phyloP scores from a whole-genome alignment of 2,329 filamentous ascomycete species.

The Ascochyta fabae region DNA sequence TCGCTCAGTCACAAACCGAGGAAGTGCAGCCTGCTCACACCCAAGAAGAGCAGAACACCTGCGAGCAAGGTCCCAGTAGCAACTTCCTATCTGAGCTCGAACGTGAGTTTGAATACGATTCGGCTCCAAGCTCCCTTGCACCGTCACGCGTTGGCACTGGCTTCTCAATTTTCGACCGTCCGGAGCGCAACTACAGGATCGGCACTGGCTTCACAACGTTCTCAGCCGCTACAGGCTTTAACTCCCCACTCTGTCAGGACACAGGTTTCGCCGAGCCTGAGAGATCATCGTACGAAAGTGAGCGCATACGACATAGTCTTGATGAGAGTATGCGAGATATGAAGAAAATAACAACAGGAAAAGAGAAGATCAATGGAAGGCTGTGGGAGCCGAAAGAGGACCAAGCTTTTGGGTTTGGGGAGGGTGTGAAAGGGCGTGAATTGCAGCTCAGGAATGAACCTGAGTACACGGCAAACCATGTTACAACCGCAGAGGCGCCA shows the following conservation, averaged over 20 bases:
- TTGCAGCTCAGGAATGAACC: slow-evolving; percentile 17
- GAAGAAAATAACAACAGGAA: slow-evolving; percentile 17
- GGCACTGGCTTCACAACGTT: slow-evolving; percentile 31
- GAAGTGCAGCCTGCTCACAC: slow-evolving; percentile 11
- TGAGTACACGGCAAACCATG: neutral
- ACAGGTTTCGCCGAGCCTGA: slow-evolving; percentile 41
- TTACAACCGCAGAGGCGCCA: neutral
- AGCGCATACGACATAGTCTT: slow-evolving; percentile 34
- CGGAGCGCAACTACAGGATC: slow-evolving; percentile 20
- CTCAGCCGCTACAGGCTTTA: slow-evolving; percentile 32
- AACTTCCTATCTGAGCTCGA: slow-evolving; percentile 39
- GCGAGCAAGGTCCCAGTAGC: slow-evolving; percentile 28
- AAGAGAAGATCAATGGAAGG: slow-evolving; percentile 30
- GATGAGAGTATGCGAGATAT: slow-evolving; percentile 32
- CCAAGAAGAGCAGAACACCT: slow-evolving; percentile 15
- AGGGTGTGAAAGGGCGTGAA: slow-evolving; percentile 23
- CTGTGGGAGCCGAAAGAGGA: slow-evolving; percentile 38
- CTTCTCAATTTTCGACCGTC: slow-evolving; percentile 35
- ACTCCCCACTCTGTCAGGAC: slow-evolving; percentile 44
- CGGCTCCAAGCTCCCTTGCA: slow-evolving; percentile 27
- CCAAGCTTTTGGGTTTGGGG: slow-evolving; percentile 21
- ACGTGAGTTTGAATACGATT: slow-evolving; percentile 40
- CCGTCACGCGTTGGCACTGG: slow-evolving; percentile 37
- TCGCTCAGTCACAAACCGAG: slow-evolving; percentile 26
- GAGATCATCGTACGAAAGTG: slow-evolving; percentile 30